Percentiles rank a stretch among this genome's conserved stretches.
Evolutionary conservation across 139 green algal species (phyloP).

Genomic region (Chlamydomonas sp.): DNA sequence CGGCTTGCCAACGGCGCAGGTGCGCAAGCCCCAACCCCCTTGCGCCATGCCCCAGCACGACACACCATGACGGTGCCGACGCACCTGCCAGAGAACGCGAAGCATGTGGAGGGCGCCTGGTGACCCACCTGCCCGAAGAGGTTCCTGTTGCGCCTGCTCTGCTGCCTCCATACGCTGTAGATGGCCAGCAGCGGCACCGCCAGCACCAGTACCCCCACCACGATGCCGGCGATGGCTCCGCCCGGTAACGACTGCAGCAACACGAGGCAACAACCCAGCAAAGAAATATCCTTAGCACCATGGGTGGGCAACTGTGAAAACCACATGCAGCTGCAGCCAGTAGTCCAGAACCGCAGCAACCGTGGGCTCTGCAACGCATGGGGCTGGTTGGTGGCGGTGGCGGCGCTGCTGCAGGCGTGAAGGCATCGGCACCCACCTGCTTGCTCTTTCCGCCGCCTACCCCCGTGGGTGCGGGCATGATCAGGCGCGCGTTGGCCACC

Average conservation of each 20-base stretch:
- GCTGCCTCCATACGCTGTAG: not conserved
- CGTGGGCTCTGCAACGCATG: too few species aligned
- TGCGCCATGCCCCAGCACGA: not conserved
- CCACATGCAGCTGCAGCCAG: too few species aligned
- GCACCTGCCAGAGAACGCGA: not conserved
- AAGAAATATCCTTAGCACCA: not conserved
- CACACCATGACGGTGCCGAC: not conserved
- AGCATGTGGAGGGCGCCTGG: not conserved
- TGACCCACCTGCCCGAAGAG: conserved; percentile 29
- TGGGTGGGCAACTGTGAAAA: not conserved
- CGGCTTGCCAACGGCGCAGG: not conserved
- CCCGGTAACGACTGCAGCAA: too few species aligned
- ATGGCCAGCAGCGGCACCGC: not conserved
- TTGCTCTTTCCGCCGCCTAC: too few species aligned
- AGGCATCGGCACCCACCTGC: not conserved
- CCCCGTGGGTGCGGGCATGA: conserved; percentile 5
- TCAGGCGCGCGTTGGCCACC: not conserved
- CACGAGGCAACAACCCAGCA: not conserved
- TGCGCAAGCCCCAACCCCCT: not conserved
- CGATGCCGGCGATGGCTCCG: conserved; percentile 1
- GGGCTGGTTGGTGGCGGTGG: not conserved
- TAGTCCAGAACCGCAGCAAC: too few species aligned
- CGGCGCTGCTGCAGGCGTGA: not conserved
- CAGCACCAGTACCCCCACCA: not conserved
- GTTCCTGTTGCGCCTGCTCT: conserved; percentile 18